These are phyloP conservation scores for Saccharomyces eubayanus DNA, from an alignment of 805 yeast genomes.

Conservation along the genomic window DNA sequence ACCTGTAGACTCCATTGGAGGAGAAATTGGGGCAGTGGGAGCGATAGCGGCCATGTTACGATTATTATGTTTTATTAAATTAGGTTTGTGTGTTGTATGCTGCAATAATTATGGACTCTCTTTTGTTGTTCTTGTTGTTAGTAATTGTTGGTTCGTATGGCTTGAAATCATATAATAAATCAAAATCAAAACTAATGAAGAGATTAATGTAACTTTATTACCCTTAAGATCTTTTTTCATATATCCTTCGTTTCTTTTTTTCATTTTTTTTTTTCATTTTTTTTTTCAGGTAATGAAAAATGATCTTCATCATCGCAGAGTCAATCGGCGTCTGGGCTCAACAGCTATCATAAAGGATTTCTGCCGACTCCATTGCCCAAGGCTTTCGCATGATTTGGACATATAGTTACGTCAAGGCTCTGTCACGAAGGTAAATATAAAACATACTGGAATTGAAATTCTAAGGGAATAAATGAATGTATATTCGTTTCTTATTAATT, in stretches of 20 bases:
- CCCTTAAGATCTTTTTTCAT: neutral
- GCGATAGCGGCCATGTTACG: constrained; percentile 32
- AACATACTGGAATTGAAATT: neutral
- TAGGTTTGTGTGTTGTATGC: neutral
- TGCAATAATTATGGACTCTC: neutral
- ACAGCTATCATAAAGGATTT: neutral
- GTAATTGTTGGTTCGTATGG: neutral
- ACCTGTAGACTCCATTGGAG: constrained; percentile 78
- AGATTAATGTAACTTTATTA: neutral
- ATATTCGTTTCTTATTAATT: neutral
- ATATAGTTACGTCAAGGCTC: neutral
- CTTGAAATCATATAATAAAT: neutral
- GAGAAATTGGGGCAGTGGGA: constrained; percentile 78
- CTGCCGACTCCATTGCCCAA: neutral
- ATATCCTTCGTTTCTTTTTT: neutral
- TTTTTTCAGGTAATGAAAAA: neutral
- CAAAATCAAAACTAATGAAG: neutral
- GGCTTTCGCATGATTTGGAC: neutral
- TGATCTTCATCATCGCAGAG: neutral
- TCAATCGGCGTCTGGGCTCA: neutral
- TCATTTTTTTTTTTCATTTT: neutral
- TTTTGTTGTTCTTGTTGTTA: neutral
- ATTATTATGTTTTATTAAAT: neutral
- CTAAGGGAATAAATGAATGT: neutral
- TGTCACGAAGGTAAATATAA: neutral